Base-by-base conservation (phyloP, 1,284 basidiomycete genomes). In the Fomitiporia mediterranea region DNA sequence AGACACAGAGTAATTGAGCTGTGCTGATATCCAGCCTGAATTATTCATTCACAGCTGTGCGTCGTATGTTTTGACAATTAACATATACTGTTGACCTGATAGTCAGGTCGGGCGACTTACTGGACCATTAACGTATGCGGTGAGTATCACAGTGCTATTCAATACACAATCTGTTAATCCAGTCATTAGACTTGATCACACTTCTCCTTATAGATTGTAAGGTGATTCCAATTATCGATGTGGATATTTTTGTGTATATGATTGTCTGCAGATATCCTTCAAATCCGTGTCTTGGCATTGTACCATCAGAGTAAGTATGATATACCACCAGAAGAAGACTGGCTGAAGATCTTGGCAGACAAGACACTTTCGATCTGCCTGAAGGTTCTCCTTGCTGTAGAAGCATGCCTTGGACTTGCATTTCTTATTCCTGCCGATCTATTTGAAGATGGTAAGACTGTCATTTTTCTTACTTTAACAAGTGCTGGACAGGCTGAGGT, bases 211-310 rank as follows among this genome's bases (percentile, higher is more conserved):
- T 50, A 19, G 48, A 50, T 23, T 50, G 48, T 37, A 38, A 19
- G 34, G n/a, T n/a, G n/a, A 21, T 17, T 21, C 3, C 32, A 5
- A 17, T n/a, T 38, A 17, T 13, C 4, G 30, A 4, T 19, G 19
- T 21, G 9, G 25, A 50, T 37, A 13, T 27, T 3, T 3, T 23
- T 17, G 30, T 3, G 4, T 19, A 23, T 8, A 23, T 8, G 35
- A 6, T 35, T 34, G 17, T 21, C 25, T 34, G 4, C 39, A 53
- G 52, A 53, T 42, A 44, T 53, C 23, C 40, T 53, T 32, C 17
- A 32, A 11, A 44, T 53, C 3, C 21, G 52, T 7, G 52, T 53
- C 27, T 4, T 44, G 7, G 52, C 52, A 17, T 34, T 53, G 8
- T 53, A 34, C 21, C 21, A n/a, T 21, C 11, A 32, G 19, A 21